These are phyloP conservation scores for Rhododendron simsii DNA, from an alignment of 148 eudicot genomes.

Conservation along the genomic window DNA sequence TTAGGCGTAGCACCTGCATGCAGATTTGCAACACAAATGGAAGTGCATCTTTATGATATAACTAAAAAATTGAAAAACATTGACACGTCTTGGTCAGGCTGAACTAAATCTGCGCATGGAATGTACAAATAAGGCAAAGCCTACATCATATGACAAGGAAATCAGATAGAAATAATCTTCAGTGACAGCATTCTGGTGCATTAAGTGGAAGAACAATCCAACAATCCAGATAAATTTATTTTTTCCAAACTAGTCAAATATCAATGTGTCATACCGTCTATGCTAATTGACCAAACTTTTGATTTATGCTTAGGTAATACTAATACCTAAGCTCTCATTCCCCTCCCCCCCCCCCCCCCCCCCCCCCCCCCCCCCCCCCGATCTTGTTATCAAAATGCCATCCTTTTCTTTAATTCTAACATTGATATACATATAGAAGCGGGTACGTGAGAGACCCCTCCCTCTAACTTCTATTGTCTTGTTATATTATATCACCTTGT, in stretches of 20 bases:
- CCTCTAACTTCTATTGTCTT: background rate
- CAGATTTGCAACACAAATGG: background rate
- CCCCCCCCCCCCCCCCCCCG: background rate
- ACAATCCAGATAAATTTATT: background rate
- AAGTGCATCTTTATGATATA: background rate
- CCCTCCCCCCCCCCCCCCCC: too few relatives aligned
- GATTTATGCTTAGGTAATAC: background rate
- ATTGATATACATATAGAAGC: background rate
- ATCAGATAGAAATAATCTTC: background rate
- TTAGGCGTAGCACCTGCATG: background rate
- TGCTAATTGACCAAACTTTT: background rate
- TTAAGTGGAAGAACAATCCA: background rate
- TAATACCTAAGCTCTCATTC: background rate
- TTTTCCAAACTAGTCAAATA: background rate
- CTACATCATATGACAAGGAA: conserved; percentile 37
- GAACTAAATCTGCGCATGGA: conserved; percentile 61
- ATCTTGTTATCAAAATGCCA: background rate
- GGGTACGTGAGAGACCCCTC: background rate
- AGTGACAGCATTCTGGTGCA: background rate
- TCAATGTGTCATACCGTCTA: background rate
- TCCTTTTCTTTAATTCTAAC: background rate
- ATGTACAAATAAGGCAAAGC: conserved; percentile 85
- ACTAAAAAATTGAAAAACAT: background rate
- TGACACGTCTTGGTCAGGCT: conserved; percentile 35
- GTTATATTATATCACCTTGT: background rate